These are phyloP conservation scores for Geranium rotundifolium DNA, from an alignment of 345 rosid genomes.

Conservation along the genomic window DNA sequence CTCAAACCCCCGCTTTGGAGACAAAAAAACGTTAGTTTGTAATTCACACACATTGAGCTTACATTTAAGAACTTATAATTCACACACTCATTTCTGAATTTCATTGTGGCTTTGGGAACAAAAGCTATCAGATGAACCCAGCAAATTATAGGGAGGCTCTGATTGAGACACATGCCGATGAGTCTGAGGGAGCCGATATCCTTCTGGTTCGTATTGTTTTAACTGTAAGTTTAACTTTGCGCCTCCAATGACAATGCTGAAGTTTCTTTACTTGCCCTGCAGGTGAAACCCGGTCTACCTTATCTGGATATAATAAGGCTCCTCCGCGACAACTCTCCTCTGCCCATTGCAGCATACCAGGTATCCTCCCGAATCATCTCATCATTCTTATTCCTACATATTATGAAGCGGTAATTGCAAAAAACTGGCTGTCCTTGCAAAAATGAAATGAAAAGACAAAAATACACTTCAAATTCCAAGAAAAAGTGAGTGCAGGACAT, in stretches of 20 bases:
- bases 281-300: constrained; percentile 97
- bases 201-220: constrained; percentile 48
- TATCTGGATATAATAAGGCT: constrained; percentile 90
- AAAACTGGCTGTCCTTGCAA: no score
- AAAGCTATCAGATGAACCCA: constrained; percentile 96
- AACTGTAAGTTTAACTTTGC: no score
- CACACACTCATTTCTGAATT: no score
- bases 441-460: no score
- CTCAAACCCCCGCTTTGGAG: constrained; percentile 92
- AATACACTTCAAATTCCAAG: no score
- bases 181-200: constrained; percentile 95
- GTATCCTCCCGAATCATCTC: constrained; percentile 17
- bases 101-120: constrained; percentile 20
- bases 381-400: no score
- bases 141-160: constrained; percentile 90
- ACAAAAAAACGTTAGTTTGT: constrained; percentile 61
- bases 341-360: constrained; percentile 95
- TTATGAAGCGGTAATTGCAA: neutral
- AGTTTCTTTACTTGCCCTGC: constrained; percentile 6
- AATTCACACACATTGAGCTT: no score
- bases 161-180: constrained; percentile 74
- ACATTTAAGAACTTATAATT: no score
- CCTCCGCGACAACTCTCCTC: constrained; percentile 60
- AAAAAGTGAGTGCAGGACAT: no score
- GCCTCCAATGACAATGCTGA: constrained; percentile 9